Evolutionary conservation across 768 basidiomycete species (phyloP).

Genomic region (Lentinula raphanica): DNA sequence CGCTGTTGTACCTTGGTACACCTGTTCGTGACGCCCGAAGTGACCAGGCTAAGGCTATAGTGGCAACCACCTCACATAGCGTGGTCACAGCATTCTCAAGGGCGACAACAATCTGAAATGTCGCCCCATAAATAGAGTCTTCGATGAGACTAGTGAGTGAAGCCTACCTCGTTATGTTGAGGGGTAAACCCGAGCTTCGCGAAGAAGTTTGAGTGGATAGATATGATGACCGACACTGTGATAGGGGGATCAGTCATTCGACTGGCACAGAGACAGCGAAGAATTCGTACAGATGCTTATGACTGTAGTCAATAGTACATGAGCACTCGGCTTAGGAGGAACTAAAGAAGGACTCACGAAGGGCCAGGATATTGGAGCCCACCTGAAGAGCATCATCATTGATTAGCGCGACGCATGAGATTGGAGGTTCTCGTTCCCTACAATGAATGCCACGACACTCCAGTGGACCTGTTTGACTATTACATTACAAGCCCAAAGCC

Average conservation of each 20-base stretch:
- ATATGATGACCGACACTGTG: neutral
- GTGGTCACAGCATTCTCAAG: neutral
- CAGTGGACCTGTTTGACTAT: constrained; percentile 5
- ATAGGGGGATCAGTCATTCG: neutral
- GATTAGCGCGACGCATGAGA: neutral
- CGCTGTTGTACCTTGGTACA: neutral
- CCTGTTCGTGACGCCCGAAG: neutral
- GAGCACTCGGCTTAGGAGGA: neutral
- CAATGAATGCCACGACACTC: neutral
- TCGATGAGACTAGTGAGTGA: neutral
- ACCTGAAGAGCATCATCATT: neutral
- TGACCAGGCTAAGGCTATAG: neutral
- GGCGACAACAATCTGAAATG: neutral
- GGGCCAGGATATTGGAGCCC: neutral
- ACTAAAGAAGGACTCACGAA: neutral
- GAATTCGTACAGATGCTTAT: neutral
- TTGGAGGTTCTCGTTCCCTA: neutral
- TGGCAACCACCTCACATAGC: neutral
- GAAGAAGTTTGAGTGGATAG: neutral
- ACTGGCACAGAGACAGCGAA: neutral
- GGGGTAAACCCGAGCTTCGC: neutral
- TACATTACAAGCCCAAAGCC: neutral
- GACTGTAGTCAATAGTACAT: neutral
- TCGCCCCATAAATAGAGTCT: neutral
- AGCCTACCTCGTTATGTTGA: neutral